Evolutionary conservation across 805 yeast species (phyloP).

Genomic region (Schizosaccharomyces japonicus): DNA sequence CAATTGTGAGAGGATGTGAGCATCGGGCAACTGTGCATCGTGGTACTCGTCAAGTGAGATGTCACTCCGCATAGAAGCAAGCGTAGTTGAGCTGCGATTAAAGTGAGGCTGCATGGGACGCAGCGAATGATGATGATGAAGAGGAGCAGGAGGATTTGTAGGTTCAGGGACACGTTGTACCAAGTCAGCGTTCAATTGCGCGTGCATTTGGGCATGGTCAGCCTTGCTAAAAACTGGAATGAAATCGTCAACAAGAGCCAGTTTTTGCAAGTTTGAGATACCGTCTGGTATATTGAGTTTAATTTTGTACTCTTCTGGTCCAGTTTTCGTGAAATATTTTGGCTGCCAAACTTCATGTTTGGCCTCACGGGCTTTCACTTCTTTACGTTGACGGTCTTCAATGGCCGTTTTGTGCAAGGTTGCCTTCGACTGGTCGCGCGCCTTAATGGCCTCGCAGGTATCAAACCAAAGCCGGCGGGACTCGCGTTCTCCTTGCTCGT

Average conservation of each 20-base stretch:
- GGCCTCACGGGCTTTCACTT: constrained; percentile 49
- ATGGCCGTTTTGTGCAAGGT: constrained; percentile 72
- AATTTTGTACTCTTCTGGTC: constrained; percentile 10
- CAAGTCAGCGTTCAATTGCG: no score
- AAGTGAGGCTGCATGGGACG: not conserved
- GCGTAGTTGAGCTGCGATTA: constrained; percentile 8
- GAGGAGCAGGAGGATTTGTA: no score
- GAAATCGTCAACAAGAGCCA: not conserved
- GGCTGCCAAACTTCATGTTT: constrained; percentile 67
- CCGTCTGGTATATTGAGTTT: not conserved
- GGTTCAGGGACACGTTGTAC: no score
- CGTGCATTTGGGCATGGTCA: not conserved
- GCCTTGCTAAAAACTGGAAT: not conserved
- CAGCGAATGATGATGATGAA: no score
- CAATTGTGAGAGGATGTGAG: not conserved
- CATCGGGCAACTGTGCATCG: constrained; percentile 7
- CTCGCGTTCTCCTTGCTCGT: constrained; percentile 61
- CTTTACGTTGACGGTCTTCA: constrained; percentile 62
- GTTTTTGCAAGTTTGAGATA: not conserved
- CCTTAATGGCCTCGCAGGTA: constrained; percentile 59
- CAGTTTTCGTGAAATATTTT: constrained; percentile 35
- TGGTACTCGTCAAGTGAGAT: constrained; percentile 12
- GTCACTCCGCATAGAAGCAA: constrained; percentile 17
- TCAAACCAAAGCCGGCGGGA: constrained; percentile 63
- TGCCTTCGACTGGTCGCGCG: constrained; percentile 57